Percentiles rank a stretch among this genome's conserved stretches.
phyloP scores from a whole-genome alignment of 2,329 filamentous ascomycete species.

The Clonostachys solani region DNA sequence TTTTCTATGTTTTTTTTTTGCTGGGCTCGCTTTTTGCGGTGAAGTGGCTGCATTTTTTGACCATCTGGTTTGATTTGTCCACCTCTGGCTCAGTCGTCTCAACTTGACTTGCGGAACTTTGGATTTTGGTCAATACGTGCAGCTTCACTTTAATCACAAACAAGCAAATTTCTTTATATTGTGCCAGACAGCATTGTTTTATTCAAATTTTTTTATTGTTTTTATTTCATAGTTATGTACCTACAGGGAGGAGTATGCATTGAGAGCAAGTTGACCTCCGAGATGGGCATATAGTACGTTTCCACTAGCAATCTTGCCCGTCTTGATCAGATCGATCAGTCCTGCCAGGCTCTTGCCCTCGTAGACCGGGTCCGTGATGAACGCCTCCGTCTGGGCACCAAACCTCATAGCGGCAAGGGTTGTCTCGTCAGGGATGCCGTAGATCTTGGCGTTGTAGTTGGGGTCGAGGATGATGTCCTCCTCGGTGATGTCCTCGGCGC shows the following conservation, averaged over 20 bases:
- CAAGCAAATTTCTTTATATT: no score
- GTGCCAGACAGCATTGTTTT: no score
- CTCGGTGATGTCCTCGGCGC: conserved; percentile 54
- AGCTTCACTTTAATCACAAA: no score
- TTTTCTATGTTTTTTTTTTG: no score
- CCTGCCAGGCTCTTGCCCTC: conserved; percentile 73
- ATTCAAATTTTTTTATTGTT: no score
- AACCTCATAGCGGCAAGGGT: conserved; percentile 68
- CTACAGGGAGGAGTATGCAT: conserved; percentile 50
- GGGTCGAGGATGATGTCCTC: conserved; percentile 59
- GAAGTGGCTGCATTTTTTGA: no score
- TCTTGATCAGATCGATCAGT: conserved; percentile 63
- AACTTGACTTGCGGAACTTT: no score
- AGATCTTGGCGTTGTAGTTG: conserved; percentile 60
- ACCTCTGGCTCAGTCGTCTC: no score
- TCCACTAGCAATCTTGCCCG: conserved; percentile 56
- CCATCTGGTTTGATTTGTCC: no score
- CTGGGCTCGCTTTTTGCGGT: no score
- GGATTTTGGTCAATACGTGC: no score
- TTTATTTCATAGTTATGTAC: background rate
- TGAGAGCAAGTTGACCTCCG: conserved; percentile 66
- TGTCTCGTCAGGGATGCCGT: conserved; percentile 61
- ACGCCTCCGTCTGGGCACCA: conserved; percentile 63
- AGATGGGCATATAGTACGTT: conserved; percentile 70
- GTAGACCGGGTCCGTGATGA: conserved; percentile 74